phyloP scores from a whole-genome alignment of 2,329 filamentous ascomycete species.

The Trichoderma gracile region DNA sequence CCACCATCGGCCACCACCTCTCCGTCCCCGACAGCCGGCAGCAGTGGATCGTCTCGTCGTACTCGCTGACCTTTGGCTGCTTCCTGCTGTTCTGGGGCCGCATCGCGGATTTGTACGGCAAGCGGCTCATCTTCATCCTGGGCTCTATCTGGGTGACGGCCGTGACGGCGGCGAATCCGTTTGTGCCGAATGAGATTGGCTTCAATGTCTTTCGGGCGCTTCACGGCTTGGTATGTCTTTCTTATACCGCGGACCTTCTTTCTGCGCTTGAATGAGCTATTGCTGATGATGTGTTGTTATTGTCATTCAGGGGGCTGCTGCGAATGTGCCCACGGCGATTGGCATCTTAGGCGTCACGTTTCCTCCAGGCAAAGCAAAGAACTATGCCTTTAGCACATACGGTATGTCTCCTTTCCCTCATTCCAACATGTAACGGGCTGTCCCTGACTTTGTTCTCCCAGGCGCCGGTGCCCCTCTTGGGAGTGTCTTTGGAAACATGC shows the following conservation, averaged over 20 bases:
- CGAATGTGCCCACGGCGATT: slow-evolving; percentile 70
- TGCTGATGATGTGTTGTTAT: not conserved
- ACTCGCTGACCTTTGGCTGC: slow-evolving; percentile 66
- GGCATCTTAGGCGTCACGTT: slow-evolving; percentile 70
- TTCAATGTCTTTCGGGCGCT: slow-evolving; percentile 68
- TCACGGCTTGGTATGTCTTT: slow-evolving; percentile 55
- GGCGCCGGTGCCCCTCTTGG: slow-evolving; percentile 66
- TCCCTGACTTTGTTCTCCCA: too few species aligned
- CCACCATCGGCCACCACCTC: slow-evolving; percentile 59
- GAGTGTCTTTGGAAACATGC: slow-evolving; percentile 63
- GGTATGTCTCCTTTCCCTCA: slow-evolving; percentile 38
- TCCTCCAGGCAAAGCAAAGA: slow-evolving; percentile 66
- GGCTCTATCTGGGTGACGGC: slow-evolving; percentile 64
- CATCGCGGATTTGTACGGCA: slow-evolving; percentile 67
- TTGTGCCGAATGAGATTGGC: slow-evolving; percentile 65
- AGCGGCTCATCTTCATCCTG: slow-evolving; percentile 63
- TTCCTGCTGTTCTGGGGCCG: slow-evolving; percentile 68
- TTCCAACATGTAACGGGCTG: too few species aligned
- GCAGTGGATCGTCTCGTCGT: slow-evolving; percentile 68
- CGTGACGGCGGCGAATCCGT: slow-evolving; percentile 61
- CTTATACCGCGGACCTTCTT: not conserved
- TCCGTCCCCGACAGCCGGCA: slow-evolving; percentile 58
- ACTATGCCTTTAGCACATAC: slow-evolving; percentile 68
- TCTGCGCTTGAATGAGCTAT: not conserved
- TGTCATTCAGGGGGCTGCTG: slow-evolving; percentile 54